Conservation (phyloP, 352 stramenopile species). For the Globisporangium okanoganense region DNA sequence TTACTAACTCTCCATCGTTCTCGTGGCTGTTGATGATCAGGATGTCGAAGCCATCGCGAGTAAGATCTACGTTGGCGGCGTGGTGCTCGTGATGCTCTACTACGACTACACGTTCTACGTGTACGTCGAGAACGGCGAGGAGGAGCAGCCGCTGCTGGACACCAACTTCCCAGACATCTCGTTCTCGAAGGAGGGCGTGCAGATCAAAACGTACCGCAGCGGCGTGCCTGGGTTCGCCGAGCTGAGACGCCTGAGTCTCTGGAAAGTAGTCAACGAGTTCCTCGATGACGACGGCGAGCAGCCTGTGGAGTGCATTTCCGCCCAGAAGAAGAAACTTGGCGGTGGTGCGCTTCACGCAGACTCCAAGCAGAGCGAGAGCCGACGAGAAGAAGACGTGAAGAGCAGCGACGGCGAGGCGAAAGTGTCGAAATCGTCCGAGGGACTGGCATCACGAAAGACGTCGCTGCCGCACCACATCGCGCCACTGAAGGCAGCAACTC, state of each 20-base stretch:
- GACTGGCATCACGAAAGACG: constrained; percentile 39
- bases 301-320: constrained; percentile 23
- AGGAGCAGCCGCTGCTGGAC: constrained; percentile 92
- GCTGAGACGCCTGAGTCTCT: constrained; percentile 69
- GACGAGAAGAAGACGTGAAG: constrained; percentile 64
- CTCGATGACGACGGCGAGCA: constrained; percentile 27
- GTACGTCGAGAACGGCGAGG: constrained; percentile 81
- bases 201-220: constrained; percentile 82
- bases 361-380: constrained; percentile 48
- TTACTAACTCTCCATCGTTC: not conserved
- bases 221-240: constrained; percentile 62
- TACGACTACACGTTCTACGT: constrained; percentile 92
- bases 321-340: constrained; percentile 3
- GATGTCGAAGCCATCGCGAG: constrained; percentile 93
- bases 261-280: constrained; percentile 76
- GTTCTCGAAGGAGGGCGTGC: constrained; percentile 78
- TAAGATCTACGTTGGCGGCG: constrained; percentile 90
- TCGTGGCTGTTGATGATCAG: constrained; percentile 18
- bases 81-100: constrained; percentile 92
- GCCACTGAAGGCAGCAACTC: constrained; percentile 54
- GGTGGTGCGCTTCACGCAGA: constrained; percentile 32
- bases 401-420: constrained; percentile 38
- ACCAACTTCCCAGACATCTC: constrained; percentile 93
- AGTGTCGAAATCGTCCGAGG: constrained; percentile 27
- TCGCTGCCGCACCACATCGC: constrained; percentile 79